phyloP scores from a whole-genome alignment of 2,329 filamentous ascomycete species.

The Aspergillus udagawae region DNA sequence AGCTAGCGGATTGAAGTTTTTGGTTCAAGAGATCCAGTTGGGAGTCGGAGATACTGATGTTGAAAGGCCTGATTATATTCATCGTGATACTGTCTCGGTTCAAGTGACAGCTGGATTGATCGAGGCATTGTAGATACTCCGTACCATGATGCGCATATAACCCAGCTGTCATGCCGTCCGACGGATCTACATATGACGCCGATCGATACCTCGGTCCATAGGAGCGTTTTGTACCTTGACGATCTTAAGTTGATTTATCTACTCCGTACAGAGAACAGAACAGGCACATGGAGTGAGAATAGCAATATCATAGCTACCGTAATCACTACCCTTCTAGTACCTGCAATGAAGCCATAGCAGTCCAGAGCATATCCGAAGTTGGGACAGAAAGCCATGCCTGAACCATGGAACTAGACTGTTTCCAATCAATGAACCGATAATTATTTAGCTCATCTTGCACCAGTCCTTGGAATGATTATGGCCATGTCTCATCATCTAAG shows the following conservation, averaged over 20 bases:
- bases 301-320: neutral
- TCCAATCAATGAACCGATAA: neutral
- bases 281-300: neutral
- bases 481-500: too few species aligned
- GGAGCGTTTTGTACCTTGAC: neutral
- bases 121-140: neutral
- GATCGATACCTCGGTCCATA: neutral
- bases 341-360: neutral
- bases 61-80: conserved; percentile 37
- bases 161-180: neutral
- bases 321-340: neutral
- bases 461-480: too few species aligned
- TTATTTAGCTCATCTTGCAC: neutral
- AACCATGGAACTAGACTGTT: neutral
- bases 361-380: neutral
- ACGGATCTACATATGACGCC: neutral
- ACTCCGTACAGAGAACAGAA: neutral
- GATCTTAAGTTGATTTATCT: neutral
- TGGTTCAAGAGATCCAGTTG: conserved; percentile 52
- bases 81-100: conserved; percentile 6
- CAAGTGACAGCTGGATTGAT: neutral
- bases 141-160: neutral
- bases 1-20: conserved; percentile 52
- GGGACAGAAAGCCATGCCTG: neutral
- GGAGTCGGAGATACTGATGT: conserved; percentile 50